A percentile compares a stretch with the other conserved stretches of the same genome.
These are phyloP conservation scores for Trichoderma lentiforme DNA, from an alignment of 2,329 filamentous ascomycete genomes.

Conservation along the genomic window DNA sequence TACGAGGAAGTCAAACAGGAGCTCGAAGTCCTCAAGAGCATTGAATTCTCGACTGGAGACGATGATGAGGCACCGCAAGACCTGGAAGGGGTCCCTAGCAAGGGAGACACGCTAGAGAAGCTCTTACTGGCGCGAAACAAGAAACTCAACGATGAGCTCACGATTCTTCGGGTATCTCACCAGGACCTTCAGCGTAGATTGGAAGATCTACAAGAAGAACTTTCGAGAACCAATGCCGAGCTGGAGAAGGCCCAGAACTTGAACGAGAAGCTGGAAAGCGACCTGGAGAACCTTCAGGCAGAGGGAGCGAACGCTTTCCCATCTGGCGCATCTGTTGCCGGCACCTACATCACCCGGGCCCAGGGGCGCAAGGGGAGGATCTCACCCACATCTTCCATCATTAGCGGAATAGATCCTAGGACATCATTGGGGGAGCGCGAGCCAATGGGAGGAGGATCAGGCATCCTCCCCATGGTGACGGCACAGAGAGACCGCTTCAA, in stretches of 20 bases:
- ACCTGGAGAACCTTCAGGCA: constrained; percentile 82
- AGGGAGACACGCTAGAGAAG: constrained; percentile 83
- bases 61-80: constrained; percentile 62
- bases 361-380: constrained; percentile 64
- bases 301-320: constrained; percentile 82
- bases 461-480: constrained; percentile 96
- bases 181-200: constrained; percentile 83
- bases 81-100: constrained; percentile 37
- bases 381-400: constrained; percentile 96
- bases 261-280: constrained; percentile 86
- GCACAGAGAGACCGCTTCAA: constrained; percentile 98
- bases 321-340: constrained; percentile 86
- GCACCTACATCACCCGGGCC: constrained; percentile 72
- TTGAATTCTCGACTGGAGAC: constrained; percentile 90
- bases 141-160: constrained; percentile 91
- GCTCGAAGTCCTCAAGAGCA: constrained; percentile 93
- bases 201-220: constrained; percentile 75
- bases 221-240: constrained; percentile 79
- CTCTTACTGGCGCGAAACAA: constrained; percentile 91
- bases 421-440: constrained; percentile 50
- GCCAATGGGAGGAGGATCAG: constrained; percentile 70
- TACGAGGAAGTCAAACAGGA: constrained; percentile 97
- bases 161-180: constrained; percentile 87
- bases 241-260: constrained; percentile 80
- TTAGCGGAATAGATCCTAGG: constrained; percentile 86